Percentiles rank a stretch among this genome's conserved stretches.
phyloP scores from a whole-genome alignment of 148 eudicot genomes.

The Rhododendron williamsianum region DNA sequence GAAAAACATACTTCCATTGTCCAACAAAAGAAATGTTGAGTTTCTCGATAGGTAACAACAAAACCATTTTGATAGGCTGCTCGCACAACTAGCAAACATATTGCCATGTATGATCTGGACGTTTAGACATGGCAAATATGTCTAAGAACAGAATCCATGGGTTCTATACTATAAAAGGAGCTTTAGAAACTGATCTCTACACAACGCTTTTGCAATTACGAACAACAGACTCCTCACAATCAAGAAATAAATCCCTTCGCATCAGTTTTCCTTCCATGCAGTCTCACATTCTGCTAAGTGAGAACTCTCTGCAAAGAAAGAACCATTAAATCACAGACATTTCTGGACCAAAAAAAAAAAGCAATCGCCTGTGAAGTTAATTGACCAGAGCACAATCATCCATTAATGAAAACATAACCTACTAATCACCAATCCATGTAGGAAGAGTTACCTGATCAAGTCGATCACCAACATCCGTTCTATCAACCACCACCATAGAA shows the following conservation, averaged over 20 bases:
- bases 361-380: neutral
- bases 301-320: neutral
- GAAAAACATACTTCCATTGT: neutral
- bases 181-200: neutral
- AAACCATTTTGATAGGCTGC: neutral
- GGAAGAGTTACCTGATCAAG: constrained; percentile 65
- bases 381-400: neutral
- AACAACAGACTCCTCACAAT: neutral
- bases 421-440: neutral
- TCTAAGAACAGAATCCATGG: neutral
- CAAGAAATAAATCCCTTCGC: neutral
- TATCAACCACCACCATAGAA: constrained; percentile 88
- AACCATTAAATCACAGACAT: neutral
- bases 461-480: constrained; percentile 49
- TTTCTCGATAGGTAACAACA: neutral
- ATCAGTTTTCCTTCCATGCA: neutral
- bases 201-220: neutral
- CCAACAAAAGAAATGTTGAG: neutral
- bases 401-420: neutral
- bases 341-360: neutral
- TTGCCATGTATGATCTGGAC: neutral
- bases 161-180: neutral
- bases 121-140: neutral
- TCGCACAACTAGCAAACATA: neutral
- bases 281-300: neutral